These are phyloP conservation scores for Pontederia crassipes DNA, from an alignment of 176 grass and related monocot genomes.

Conservation along the genomic window DNA sequence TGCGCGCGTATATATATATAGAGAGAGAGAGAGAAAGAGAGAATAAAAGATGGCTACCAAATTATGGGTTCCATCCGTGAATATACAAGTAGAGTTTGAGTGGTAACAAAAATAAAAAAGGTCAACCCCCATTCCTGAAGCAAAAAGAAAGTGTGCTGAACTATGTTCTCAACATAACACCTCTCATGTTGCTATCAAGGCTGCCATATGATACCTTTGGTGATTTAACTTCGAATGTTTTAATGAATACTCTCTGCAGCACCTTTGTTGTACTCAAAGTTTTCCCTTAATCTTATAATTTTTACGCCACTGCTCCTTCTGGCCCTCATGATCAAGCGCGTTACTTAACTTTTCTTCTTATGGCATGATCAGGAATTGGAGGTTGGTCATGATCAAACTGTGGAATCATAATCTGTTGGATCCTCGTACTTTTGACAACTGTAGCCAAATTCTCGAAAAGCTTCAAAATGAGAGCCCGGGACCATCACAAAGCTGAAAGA, in stretches of 20 bases:
- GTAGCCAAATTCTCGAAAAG: slow-evolving; percentile 50
- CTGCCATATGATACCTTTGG: no score
- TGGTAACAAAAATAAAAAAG: no score
- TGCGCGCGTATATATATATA: not conserved
- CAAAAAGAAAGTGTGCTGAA: no score
- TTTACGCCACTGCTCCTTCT: not conserved
- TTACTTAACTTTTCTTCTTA: not conserved
- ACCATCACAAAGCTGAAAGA: slow-evolving; percentile 18
- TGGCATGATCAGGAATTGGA: slow-evolving; percentile 48
- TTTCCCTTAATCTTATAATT: not conserved
- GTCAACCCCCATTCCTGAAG: no score
- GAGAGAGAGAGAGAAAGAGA: not conserved
- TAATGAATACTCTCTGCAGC: no score
- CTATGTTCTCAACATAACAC: no score
- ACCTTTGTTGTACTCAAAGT: no score
- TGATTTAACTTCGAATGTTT: no score
- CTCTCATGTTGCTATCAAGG: no score
- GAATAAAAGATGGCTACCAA: no score
- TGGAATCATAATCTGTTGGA: slow-evolving; percentile 91
- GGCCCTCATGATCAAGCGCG: not conserved
- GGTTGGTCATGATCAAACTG: slow-evolving; percentile 84
- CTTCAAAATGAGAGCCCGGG: slow-evolving; percentile 15
- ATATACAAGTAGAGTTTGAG: no score
- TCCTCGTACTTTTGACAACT: slow-evolving; percentile 50
- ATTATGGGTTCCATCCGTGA: no score